These are phyloP conservation scores for Pythium insidiosum DNA, from an alignment of 352 stramenopile species.

Conservation along the genomic window DNA sequence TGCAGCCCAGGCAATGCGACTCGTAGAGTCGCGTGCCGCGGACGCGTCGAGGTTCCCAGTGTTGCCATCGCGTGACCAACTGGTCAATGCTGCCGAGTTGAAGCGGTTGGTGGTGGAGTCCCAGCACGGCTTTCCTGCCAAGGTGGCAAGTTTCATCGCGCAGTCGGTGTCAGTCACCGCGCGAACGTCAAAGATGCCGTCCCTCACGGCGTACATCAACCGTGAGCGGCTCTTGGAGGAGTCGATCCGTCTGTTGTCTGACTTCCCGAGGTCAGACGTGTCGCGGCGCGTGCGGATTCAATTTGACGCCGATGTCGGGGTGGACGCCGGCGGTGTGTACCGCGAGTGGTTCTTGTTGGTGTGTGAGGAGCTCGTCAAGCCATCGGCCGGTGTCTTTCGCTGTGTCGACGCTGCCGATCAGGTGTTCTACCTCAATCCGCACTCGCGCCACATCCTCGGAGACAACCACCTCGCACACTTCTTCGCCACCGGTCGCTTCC, in stretches of 20 bases:
- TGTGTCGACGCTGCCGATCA: constrained; percentile 16
- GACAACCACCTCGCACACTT: constrained; percentile 52
- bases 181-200: constrained; percentile 1
- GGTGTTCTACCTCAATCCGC: constrained; percentile 42
- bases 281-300: constrained; percentile 45
- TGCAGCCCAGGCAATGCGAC: too few species aligned
- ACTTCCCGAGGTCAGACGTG: not conserved
- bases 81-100: too few species aligned
- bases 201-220: constrained; percentile 1
- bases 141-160: constrained; percentile 9
- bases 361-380: constrained; percentile 29
- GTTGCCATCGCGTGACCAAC: too few species aligned
- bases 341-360: constrained; percentile 77
- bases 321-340: constrained; percentile 76
- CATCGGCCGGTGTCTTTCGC: constrained; percentile 41
- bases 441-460: constrained; percentile 20
- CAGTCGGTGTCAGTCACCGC: constrained; percentile 1
- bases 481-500: constrained; percentile 35
- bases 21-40: too few species aligned
- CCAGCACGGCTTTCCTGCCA: constrained; percentile 9
- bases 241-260: constrained; percentile 4
- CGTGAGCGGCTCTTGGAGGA: constrained; percentile 3
- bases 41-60: too few species aligned
- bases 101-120: too few species aligned
- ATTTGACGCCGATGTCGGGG: constrained; percentile 60